Evolutionary conservation across 2,329 filamentous ascomycete species (phyloP).

Genomic region (Tolypocladium paradoxum): DNA sequence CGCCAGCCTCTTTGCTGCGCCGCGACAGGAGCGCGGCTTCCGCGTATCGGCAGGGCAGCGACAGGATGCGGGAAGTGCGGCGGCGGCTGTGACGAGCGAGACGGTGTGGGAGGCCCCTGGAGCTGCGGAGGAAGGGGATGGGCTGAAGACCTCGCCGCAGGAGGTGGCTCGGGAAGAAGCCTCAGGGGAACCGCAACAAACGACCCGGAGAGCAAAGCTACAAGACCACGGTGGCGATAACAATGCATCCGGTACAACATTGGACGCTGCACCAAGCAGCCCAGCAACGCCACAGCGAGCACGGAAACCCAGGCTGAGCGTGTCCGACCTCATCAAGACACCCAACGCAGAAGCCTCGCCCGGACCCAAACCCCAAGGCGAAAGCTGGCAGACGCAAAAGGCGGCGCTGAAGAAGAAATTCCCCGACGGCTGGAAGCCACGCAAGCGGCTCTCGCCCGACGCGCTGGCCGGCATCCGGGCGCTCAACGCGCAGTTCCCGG

Average conservation of each 20-base stretch:
- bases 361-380: constrained; percentile 16
- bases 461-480: constrained; percentile 82
- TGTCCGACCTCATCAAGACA: not conserved
- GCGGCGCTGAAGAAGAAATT: constrained; percentile 67
- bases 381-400: constrained; percentile 69
- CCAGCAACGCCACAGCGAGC: not conserved
- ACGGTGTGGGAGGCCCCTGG: not conserved
- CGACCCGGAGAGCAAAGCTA: not conserved
- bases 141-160: not conserved
- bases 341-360: not conserved
- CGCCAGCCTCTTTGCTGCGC: not conserved
- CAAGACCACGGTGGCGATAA: not conserved
- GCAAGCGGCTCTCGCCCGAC: constrained; percentile 83
- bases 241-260: not conserved
- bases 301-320: not conserved
- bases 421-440: constrained; percentile 67
- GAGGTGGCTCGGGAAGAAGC: not conserved
- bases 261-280: not conserved
- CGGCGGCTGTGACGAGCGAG: not conserved
- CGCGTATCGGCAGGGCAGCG: constrained; percentile 9
- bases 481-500: constrained; percentile 66
- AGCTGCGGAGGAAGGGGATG: not conserved
- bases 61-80: constrained; percentile 7
- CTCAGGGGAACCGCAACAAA: not conserved
- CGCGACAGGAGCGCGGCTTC: constrained; percentile 4